Percentiles rank a stretch among this genome's conserved stretches.
These are phyloP conservation scores for Leucosporidium creatinivorum DNA, from an alignment of 768 basidiomycete species.

Conservation along the genomic window DNA sequence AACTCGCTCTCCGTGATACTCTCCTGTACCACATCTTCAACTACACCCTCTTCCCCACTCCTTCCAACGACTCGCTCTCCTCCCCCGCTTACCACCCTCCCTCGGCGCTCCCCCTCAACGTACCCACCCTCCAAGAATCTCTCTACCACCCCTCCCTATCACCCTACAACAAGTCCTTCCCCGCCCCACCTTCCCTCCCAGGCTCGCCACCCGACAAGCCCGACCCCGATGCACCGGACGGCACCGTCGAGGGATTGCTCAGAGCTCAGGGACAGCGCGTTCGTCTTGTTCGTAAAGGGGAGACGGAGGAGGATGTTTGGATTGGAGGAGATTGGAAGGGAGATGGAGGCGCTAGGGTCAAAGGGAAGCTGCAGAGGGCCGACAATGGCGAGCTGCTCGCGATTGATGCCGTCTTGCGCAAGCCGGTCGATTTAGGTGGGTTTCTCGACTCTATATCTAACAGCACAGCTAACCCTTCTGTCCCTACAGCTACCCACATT, in stretches of 20 bases:
- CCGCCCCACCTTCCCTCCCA: constrained; percentile 21
- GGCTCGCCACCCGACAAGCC: constrained; percentile 20
- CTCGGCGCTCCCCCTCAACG: constrained; percentile 42
- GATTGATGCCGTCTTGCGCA: constrained; percentile 63
- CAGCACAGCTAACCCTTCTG: background rate
- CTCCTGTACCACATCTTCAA: constrained; percentile 92
- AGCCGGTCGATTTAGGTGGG: constrained; percentile 68
- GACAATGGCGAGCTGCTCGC: constrained; percentile 73
- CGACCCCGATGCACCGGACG: constrained; percentile 41
- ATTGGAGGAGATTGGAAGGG: constrained; percentile 75
- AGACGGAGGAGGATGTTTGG: constrained; percentile 38
- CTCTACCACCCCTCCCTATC: constrained; percentile 70
- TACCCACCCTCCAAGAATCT: constrained; percentile 59
- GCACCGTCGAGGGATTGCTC: constrained; percentile 60
- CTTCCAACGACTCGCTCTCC: constrained; percentile 38
- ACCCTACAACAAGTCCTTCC: constrained; percentile 22
- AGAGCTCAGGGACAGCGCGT: constrained; percentile 75
- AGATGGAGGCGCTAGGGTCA: constrained; percentile 60
- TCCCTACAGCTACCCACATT: constrained; percentile 54
- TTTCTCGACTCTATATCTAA: background rate
- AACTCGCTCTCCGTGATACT: constrained; percentile 76
- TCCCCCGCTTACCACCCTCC: background rate
- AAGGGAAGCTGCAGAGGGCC: constrained; percentile 54
- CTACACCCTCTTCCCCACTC: constrained; percentile 54
- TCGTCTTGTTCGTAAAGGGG: constrained; percentile 48